These are phyloP conservation scores for Colletotrichum neosansevieriae DNA, from an alignment of 2,329 filamentous ascomycete genomes.

Conservation along the genomic window DNA sequence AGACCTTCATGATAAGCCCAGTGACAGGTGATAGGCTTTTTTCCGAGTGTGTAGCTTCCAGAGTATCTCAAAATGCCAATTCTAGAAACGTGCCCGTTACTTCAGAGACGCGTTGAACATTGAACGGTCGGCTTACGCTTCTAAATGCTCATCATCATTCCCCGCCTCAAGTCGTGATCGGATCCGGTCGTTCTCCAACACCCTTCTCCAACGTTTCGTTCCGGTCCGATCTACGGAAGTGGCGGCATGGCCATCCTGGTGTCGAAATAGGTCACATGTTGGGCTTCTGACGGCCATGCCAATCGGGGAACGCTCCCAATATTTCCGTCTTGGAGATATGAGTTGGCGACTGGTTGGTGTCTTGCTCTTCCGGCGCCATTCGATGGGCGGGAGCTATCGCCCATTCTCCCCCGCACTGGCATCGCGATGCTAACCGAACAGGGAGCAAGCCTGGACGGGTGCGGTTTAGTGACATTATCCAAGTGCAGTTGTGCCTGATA, in stretches of 20 bases:
- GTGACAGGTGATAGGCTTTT: background rate
- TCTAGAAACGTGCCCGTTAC: background rate
- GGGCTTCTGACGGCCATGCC: slow-evolving; percentile 2
- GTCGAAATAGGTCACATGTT: slow-evolving; percentile 1
- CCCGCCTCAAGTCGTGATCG: slow-evolving; percentile 16
- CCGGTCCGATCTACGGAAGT: slow-evolving; percentile 35
- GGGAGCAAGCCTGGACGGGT: slow-evolving; percentile 17
- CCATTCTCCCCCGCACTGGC: slow-evolving; percentile 4
- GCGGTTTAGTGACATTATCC: background rate
- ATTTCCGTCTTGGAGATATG: slow-evolving; percentile 14
- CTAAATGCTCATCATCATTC: slow-evolving; percentile 18
- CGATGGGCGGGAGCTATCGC: background rate
- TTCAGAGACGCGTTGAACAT: background rate
- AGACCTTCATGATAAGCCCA: slow-evolving; percentile 12
- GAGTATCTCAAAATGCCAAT: background rate
- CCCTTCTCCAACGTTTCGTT: slow-evolving; percentile 12
- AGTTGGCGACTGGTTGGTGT: slow-evolving; percentile 1
- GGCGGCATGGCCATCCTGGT: slow-evolving; percentile 30
- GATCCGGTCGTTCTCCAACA: slow-evolving; percentile 11
- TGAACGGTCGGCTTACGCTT: background rate
- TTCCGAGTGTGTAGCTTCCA: background rate
- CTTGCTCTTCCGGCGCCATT: background rate
- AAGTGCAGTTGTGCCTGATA: background rate
- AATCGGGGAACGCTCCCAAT: slow-evolving; percentile 15
- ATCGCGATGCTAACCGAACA: slow-evolving; percentile 20